Base-by-base conservation (phyloP, 2,329 filamentous ascomycete species). In the Catunica adiposa region DNA sequence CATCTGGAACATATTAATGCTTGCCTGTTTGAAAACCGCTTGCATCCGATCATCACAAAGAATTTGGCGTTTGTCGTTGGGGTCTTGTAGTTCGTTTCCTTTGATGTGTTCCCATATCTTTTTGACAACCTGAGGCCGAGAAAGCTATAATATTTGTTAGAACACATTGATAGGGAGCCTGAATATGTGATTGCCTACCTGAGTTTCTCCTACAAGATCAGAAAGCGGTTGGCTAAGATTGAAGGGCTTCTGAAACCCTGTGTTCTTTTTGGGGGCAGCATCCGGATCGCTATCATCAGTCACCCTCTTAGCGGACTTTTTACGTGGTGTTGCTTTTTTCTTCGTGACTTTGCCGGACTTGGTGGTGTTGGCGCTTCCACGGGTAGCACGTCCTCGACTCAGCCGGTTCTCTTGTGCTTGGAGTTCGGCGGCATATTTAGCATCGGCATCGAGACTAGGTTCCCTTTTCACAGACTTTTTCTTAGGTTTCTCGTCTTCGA, bases 1-100 rank as follows among this genome's bases (percentile, higher is more conserved):
- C 90, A 98, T 97, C 62, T 88, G 89, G 69, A 98, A 98, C 92
- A 98, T 98, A 69, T 97, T 88, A 52, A 98, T 85, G 64, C 79
- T 86, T 64, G 89, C 80, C 64, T 85, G 79, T 68, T 94, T 94
- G 73, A 98, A 98, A 6, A 98, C 85, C 5, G 85, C 84, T 59
- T 86, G 82, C 84, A 98, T 84, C 62, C 80, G 82, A 23, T 94
- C 87, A 68, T 98, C 92, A 70, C 92, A 98, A 26, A 80, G 73
- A 60, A 98, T 98, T 62, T 95, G 88, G 22, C 92, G 85, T 68
- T 89, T 90, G 71, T 98, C 90, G 61, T 68, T 80, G 0, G 89
- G 90, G 62, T 97, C 89, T 68, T 98, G 92, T 4, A 98, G 80
- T 42, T 89, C 78, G 61, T 89, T 82, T 58, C 75, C 80, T 64